Evolutionary conservation across 2,329 filamentous ascomycete species (phyloP).

Genomic region (Verticillium tricorpus): DNA sequence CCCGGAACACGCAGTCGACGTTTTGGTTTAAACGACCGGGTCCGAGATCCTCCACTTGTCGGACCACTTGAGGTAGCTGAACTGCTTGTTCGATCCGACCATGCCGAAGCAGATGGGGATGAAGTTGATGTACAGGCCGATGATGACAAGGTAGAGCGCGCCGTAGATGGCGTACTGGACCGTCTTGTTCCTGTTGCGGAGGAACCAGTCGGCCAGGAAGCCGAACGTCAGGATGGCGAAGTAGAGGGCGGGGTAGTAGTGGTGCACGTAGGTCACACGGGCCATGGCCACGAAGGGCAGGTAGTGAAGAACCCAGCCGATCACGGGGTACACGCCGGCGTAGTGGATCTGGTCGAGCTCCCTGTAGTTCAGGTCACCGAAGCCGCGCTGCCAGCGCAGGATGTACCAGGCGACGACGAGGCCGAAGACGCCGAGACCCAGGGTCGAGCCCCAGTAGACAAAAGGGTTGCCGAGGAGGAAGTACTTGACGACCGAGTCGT

Average conservation of each 20-base stretch:
- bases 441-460: constrained; percentile 92
- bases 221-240: constrained; percentile 89
- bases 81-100: constrained; percentile 78
- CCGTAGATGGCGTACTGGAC: constrained; percentile 68
- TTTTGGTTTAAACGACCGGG: background rate
- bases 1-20: constrained; percentile 6
- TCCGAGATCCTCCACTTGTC: constrained; percentile 80
- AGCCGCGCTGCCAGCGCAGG: constrained; percentile 94
- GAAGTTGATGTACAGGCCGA: constrained; percentile 85
- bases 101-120: constrained; percentile 96
- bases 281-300: constrained; percentile 96
- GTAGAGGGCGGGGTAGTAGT: constrained; percentile 98
- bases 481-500: constrained; percentile 93
- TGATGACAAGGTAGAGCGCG: constrained; percentile 66
- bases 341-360: constrained; percentile 97
- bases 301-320: constrained; percentile 96
- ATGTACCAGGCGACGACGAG: constrained; percentile 78
- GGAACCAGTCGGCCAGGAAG: constrained; percentile 83
- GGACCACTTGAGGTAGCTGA: constrained; percentile 92
- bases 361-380: constrained; percentile 68
- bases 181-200: constrained; percentile 59
- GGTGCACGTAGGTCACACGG: constrained; percentile 97
- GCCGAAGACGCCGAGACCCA: constrained; percentile 68
- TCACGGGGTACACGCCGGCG: constrained; percentile 80
- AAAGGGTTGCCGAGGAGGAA: constrained; percentile 96